Evolutionary conservation across 345 rosid genomes (phyloP), one percentile per base, ranked within the genome.

Genomic region (Eucalyptus erythrocorys): DNA sequence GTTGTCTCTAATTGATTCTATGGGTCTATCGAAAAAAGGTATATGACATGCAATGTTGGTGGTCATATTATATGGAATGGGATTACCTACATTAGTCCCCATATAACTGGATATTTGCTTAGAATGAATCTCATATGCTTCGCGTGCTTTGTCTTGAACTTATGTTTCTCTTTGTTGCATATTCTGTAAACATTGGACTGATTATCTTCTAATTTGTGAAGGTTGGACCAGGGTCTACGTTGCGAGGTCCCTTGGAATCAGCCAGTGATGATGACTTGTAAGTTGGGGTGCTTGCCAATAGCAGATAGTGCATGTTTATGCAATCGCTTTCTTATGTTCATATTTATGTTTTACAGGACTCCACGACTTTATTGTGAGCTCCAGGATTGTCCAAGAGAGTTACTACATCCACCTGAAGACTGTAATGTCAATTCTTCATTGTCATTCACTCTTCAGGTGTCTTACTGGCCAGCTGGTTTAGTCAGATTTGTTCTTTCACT

Each of bases 401-500:
- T 97, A 86, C 90, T 95, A 89, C 98, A 96, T 90, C 99, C 99
- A 7, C 99, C 97, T 30, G 99, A 97, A 90, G 99, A 97, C 91
- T 97, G 99, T 90, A 97, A 95, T 88, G 96, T 96, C 93, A 97
- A 97, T 91, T 93, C 99, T 53, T 96, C 99, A 17, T 92, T 97
- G 91, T 79, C 99, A 87, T 97, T 97, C 92, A 97, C 98, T 89
- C 96, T 97, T 90, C 99, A 97, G 99, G 99, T 97, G 81, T 91
- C 92, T 89, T 89, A 88, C 85, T 87, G 88, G 87, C 49, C 90
- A 76, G 27, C 82, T 76, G 82, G 26, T 76, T 76, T 19, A 76
- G 45, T 76, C 47, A 76, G 47, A 76, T 76, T 37, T 87, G 79
- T 89, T 87, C 88, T 89, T 47, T 80, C 87, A 80, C 85, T 45